Conservation (phyloP, 2,329 filamentous ascomycete species). For the Talaromyces sp. region DNA sequence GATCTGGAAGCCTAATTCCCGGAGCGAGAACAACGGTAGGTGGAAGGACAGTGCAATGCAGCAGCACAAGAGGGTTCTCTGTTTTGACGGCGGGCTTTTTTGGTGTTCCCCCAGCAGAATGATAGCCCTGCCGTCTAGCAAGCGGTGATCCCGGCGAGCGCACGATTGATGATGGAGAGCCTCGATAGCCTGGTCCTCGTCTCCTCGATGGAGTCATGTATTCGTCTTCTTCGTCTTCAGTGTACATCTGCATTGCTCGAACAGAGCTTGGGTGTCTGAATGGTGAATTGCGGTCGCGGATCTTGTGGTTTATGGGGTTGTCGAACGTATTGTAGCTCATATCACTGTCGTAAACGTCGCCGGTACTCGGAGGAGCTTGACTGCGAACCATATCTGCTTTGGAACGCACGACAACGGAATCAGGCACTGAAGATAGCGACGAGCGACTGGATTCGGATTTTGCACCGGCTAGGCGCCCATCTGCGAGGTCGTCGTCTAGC, state of each 20-base stretch:
- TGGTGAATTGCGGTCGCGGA: conserved; percentile 18
- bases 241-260: conserved; percentile 40
- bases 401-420: conserved; percentile 32
- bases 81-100: conserved; percentile 33
- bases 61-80: conserved; percentile 54
- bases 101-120: conserved; percentile 22
- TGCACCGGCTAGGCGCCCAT: background rate
- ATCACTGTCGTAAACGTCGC: conserved; percentile 9
- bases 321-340: conserved; percentile 3
- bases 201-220: conserved; percentile 31
- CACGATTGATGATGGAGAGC: conserved; percentile 24
- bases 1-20: conserved; percentile 25
- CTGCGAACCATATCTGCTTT: conserved; percentile 11
- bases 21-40: conserved; percentile 46
- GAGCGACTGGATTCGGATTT: conserved; percentile 31
- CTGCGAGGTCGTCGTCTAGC: conserved; percentile 1
- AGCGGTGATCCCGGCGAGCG: conserved; percentile 29
- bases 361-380: background rate
- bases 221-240: conserved; percentile 35
- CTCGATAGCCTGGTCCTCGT: conserved; percentile 14
- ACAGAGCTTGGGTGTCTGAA: conserved; percentile 45
- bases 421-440: conserved; percentile 37
- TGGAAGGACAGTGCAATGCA: conserved; percentile 57
- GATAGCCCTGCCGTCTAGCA: conserved; percentile 29
- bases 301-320: conserved; percentile 18